These are phyloP conservation scores for Pleomassaria siparia DNA, from an alignment of 2,329 filamentous ascomycete genomes.

Conservation along the genomic window DNA sequence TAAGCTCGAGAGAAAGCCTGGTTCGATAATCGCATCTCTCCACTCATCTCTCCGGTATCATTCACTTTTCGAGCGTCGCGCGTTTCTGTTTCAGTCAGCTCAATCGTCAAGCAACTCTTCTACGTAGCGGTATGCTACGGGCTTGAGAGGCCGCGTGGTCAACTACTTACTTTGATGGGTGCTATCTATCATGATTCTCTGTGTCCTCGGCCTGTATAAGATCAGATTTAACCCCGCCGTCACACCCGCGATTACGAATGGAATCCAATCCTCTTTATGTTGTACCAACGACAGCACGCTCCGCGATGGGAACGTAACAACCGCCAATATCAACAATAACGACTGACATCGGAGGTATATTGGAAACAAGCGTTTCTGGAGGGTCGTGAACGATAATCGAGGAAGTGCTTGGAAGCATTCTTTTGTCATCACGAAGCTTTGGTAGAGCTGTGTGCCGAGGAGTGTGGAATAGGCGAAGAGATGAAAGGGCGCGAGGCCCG, in stretches of 20 bases:
- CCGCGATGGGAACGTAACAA: conserved; percentile 36
- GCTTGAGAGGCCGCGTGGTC: neutral
- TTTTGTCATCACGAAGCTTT: conserved; percentile 47
- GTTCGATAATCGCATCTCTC: conserved; percentile 30
- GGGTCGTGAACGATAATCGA: conserved; percentile 39
- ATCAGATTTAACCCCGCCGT: conserved; percentile 42
- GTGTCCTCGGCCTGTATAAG: conserved; percentile 41
- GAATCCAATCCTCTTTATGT: conserved; percentile 21
- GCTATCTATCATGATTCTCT: conserved; percentile 38
- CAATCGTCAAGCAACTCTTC: no score
- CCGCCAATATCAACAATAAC: conserved; percentile 38
- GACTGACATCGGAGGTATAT: conserved; percentile 44
- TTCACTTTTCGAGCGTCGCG: conserved; percentile 11
- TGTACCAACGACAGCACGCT: conserved; percentile 31
- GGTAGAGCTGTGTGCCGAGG: conserved; percentile 44
- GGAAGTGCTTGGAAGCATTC: conserved; percentile 41
- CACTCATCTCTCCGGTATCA: conserved; percentile 4
- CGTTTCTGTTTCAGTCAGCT: conserved; percentile 13
- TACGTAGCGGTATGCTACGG: no score
- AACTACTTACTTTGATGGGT: conserved; percentile 26
- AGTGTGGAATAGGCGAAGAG: conserved; percentile 44
- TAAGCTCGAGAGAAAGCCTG: conserved; percentile 40
- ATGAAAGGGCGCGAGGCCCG: conserved; percentile 34
- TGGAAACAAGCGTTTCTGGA: conserved; percentile 46
- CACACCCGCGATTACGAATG: conserved; percentile 32